These are phyloP conservation scores for Clonostachys chloroleuca DNA, from an alignment of 2,329 filamentous ascomycete genomes.

Conservation along the genomic window DNA sequence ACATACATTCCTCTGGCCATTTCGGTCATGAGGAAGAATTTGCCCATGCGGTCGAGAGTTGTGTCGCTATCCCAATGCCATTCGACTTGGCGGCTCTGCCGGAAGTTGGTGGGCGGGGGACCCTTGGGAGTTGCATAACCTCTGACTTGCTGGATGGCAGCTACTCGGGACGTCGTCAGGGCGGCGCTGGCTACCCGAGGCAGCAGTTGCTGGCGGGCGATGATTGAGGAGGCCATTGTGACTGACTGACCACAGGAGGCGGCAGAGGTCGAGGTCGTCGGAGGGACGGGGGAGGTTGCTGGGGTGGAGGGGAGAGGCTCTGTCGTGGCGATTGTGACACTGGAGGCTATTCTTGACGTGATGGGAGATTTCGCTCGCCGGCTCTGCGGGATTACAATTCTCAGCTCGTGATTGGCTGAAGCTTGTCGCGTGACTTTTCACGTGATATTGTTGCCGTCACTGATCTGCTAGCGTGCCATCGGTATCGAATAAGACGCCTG, in stretches of 20 bases:
- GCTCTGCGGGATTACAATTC: conserved; percentile 9
- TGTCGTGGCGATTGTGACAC: too few relatives aligned
- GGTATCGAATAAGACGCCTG: too few relatives aligned
- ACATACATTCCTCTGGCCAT: conserved; percentile 98
- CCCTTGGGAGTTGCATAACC: conserved; percentile 68
- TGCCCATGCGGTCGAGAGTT: conserved; percentile 77
- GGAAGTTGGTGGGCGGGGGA: conserved; percentile 76
- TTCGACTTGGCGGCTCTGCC: conserved; percentile 65
- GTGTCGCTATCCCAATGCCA: conserved; percentile 81
- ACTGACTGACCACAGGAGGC: neutral
- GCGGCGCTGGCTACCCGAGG: conserved; percentile 2
- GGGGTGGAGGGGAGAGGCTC: neutral
- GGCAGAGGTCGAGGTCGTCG: neutral
- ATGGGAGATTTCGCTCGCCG: conserved; percentile 4
- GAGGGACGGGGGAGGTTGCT: neutral
- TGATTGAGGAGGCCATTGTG: neutral
- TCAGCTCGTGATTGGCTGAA: conserved; percentile 5
- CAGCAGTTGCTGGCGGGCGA: conserved; percentile 3
- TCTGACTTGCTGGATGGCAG: conserved; percentile 17
- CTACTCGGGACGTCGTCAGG: neutral
- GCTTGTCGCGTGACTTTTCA: conserved; percentile 4
- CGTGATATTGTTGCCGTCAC: neutral
- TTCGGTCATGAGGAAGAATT: conserved; percentile 94
- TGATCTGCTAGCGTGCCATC: too few relatives aligned
- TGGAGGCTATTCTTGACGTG: conserved; percentile 3